Conservation (phyloP, 768 basidiomycete genomes). For the Leccinum sublutescens region DNA sequence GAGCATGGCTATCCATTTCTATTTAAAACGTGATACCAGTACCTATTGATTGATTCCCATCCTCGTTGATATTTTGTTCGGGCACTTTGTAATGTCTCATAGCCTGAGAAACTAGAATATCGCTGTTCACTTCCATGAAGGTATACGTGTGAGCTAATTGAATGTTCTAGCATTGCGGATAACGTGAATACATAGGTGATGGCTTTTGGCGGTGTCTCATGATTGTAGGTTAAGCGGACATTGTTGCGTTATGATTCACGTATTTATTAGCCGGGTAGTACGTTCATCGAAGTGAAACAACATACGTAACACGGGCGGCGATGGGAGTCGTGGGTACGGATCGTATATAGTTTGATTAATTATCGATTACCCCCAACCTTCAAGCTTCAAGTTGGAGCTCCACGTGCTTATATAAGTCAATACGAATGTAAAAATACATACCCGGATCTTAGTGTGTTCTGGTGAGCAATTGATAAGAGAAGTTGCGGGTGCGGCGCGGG, state of each 20-base stretch:
- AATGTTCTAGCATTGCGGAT: background rate
- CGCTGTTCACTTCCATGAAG: background rate
- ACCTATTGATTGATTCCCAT: background rate
- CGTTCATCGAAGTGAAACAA: background rate
- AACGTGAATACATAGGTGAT: background rate
- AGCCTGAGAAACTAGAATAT: background rate
- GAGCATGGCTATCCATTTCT: background rate
- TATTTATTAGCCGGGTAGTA: background rate
- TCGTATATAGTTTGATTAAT: background rate
- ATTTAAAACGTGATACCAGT: background rate
- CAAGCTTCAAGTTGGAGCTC: background rate
- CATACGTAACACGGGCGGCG: background rate
- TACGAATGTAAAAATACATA: background rate
- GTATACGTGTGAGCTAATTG: too few relatives aligned
- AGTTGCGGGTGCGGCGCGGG: background rate
- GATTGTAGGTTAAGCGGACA: background rate
- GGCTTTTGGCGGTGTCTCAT: background rate
- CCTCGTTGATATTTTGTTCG: constrained; percentile 2
- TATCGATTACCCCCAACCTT: background rate
- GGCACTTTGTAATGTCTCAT: constrained; percentile 1
- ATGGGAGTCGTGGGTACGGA: background rate
- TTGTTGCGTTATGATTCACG: background rate
- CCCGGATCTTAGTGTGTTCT: background rate
- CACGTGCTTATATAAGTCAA: background rate
- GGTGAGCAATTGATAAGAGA: background rate